A percentile compares a stretch with the other conserved stretches of the same genome.
Evolutionary conservation across 257 asterid genomes (phyloP).

Genomic region (Scutellaria galericulata): DNA sequence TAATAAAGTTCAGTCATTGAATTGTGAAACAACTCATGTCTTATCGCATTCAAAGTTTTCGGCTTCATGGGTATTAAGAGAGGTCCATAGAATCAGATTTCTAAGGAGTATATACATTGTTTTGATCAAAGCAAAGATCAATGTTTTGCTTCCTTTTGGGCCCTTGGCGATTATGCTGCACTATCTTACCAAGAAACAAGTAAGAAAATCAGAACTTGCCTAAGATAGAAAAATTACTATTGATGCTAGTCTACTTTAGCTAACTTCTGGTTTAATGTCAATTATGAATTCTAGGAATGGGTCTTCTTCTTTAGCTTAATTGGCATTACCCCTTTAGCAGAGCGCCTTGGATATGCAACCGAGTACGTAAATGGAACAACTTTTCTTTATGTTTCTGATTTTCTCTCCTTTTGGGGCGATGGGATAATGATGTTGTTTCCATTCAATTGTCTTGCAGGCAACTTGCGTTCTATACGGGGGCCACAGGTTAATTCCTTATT

Average conservation of each 20-base stretch:
- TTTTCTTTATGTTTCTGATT: not conserved
- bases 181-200: conserved; percentile 71
- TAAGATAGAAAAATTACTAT: not conserved
- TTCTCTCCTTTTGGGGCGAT: not conserved
- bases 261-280: too few species aligned
- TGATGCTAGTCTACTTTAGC: too few species aligned
- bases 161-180: conserved; percentile 80
- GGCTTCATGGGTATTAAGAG: conserved; percentile 50
- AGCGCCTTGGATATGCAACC: conserved; percentile 94
- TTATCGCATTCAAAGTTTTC: conserved; percentile 43
- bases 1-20: conserved; percentile 51
- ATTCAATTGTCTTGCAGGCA: conserved; percentile 56
- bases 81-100: conserved; percentile 50
- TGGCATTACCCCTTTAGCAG: conserved; percentile 93
- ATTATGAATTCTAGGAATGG: conserved; percentile 60
- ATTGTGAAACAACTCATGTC: conserved; percentile 55
- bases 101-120: conserved; percentile 72
- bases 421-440: not conserved
- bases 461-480: conserved; percentile 70
- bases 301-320: conserved; percentile 90
- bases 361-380: conserved; percentile 58
- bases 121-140: conserved; percentile 80
- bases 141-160: conserved; percentile 84
- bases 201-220: conserved; percentile 43
- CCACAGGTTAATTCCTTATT: conserved; percentile 56